Conservation (phyloP, 495 filamentous ascomycete species). For the Rostrohypoxylon terebratum region DNA sequence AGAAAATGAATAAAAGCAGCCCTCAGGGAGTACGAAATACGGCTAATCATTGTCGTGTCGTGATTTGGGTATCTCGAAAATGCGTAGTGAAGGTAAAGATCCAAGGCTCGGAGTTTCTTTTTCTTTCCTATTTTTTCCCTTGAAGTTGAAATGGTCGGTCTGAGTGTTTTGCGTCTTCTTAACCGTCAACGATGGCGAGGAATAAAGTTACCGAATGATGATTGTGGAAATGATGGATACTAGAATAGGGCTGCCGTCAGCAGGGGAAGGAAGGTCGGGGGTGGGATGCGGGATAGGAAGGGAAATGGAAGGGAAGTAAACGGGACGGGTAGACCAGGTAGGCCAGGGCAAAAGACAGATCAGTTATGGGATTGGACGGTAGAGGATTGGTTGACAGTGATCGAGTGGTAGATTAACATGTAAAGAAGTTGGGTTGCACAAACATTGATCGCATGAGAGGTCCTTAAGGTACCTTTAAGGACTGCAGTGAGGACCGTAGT, state of each 20-base stretch:
- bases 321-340: constrained; percentile 24
- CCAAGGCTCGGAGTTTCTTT: constrained; percentile 20
- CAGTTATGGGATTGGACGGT: constrained; percentile 24
- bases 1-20: constrained; percentile 61
- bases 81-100: constrained; percentile 16
- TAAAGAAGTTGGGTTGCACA: constrained; percentile 43
- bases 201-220: constrained; percentile 30
- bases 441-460: constrained; percentile 31
- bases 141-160: constrained; percentile 26
- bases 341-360: constrained; percentile 13
- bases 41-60: constrained; percentile 64
- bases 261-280: constrained; percentile 34
- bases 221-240: constrained; percentile 35
- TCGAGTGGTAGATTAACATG: constrained; percentile 13
- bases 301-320: constrained; percentile 23
- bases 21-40: constrained; percentile 59
- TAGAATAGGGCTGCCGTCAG: constrained; percentile 47
- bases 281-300: constrained; percentile 34
- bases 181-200: constrained; percentile 22
- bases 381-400: constrained; percentile 26
- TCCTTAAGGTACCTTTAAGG: neutral
- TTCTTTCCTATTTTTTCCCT: neutral
- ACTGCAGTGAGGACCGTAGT: neutral
- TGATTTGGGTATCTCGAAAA: constrained; percentile 42
- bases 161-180: constrained; percentile 19